These are phyloP conservation scores for Neurospora cerealis DNA, from an alignment of 495 filamentous ascomycete species.

Conservation along the genomic window DNA sequence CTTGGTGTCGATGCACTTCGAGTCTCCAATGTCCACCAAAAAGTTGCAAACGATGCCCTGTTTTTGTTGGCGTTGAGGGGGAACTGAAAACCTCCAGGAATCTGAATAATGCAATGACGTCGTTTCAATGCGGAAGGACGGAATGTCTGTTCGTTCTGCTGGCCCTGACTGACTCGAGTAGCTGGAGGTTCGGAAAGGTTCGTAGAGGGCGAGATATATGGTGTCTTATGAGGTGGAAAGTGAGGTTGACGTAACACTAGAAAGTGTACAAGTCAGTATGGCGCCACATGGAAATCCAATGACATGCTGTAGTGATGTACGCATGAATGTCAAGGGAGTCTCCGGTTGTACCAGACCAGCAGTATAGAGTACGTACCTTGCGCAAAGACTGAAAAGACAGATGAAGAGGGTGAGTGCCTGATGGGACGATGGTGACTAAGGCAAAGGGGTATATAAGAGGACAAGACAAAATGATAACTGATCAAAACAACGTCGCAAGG, in stretches of 20 bases:
- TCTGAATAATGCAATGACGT: neutral
- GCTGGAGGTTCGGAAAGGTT: neutral
- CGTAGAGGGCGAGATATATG: neutral
- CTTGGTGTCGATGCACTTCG: neutral
- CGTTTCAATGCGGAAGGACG: neutral
- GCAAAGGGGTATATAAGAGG: neutral
- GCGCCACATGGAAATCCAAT: neutral
- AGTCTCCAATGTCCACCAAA: conserved; percentile 5
- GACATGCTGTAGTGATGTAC: neutral
- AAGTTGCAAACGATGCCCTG: neutral
- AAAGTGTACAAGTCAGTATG: neutral
- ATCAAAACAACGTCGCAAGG: neutral
- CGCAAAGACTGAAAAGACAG: neutral
- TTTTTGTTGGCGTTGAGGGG: neutral
- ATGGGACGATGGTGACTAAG: neutral
- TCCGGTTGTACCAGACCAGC: neutral
- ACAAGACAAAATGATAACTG: neutral
- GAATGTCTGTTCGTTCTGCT: neutral
- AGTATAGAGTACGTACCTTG: neutral
- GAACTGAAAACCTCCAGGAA: neutral
- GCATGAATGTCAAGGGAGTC: neutral
- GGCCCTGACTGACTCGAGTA: neutral
- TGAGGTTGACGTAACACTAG: neutral
- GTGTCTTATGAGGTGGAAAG: neutral
- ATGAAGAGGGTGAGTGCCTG: neutral